Evolutionary conservation across 75 land plant genomes (phyloP).

Genomic region (Adiantum capillusveneris): DNA sequence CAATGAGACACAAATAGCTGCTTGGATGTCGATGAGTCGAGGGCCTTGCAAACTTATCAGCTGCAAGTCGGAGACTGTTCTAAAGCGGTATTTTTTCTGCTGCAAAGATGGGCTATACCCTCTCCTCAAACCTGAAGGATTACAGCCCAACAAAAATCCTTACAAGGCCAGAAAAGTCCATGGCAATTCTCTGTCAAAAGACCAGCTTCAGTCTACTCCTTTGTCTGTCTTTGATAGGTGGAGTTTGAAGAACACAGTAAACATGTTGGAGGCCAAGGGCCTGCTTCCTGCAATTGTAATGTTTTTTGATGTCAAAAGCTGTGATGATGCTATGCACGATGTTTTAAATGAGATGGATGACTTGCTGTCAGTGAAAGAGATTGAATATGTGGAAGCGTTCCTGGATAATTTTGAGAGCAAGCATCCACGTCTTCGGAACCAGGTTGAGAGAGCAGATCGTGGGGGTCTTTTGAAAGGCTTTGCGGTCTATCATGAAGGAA

Average conservation of each 20-base stretch:
- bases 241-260: not conserved
- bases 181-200: not conserved
- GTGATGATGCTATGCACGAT: not conserved
- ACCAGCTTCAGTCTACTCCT: not conserved
- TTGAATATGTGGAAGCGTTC: not conserved
- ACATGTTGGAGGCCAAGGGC: no score
- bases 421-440: not conserved
- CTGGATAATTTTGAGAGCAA: not conserved
- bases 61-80: not conserved
- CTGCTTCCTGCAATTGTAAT: conserved; percentile 1
- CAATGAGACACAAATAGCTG: conserved; percentile 3
- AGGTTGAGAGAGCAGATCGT: conserved; percentile 1
- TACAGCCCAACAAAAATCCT: not conserved
- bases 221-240: not conserved
- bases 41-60: conserved; percentile 12
- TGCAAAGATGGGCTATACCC: not conserved
- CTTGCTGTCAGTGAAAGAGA: not conserved
- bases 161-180: not conserved
- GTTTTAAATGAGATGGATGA: not conserved
- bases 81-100: not conserved
- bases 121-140: conserved; percentile 4
- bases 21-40: not conserved
- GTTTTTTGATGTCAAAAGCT: not conserved
- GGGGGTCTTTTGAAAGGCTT: not conserved
- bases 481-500: conserved; percentile 6